A percentile compares a stretch with the other conserved stretches of the same genome.
Conservation (phyloP, 2,329 filamentous ascomycete genomes). For the Hirsutella rhossiliensis region DNA sequence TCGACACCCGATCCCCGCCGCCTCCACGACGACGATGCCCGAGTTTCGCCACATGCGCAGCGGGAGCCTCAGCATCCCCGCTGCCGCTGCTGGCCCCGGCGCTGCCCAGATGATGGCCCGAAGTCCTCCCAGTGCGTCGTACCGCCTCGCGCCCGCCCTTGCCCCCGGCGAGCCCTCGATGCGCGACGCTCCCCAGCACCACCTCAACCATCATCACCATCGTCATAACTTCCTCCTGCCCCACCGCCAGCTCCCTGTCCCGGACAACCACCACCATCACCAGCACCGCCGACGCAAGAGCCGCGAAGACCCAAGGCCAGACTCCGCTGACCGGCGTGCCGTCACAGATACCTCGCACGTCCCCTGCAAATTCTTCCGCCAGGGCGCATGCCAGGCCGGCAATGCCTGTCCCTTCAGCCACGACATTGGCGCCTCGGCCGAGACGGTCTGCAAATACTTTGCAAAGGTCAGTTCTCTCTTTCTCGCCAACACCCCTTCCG, state of each 20-base stretch:
- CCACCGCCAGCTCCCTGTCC: background rate
- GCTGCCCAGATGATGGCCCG: slow-evolving; percentile 27
- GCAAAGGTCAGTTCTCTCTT: slow-evolving; percentile 58
- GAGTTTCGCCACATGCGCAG: slow-evolving; percentile 46
- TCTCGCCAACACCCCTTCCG: background rate
- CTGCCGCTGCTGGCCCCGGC: slow-evolving; percentile 13
- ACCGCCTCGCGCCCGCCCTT: background rate
- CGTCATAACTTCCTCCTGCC: background rate
- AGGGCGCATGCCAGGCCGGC: slow-evolving; percentile 91
- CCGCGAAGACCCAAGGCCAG: background rate
- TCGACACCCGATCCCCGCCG: slow-evolving; percentile 5
- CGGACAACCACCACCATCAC: background rate
- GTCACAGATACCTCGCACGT: slow-evolving; percentile 82
- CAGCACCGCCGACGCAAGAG: background rate
- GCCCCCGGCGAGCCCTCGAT: background rate
- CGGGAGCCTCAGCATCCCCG: slow-evolving; percentile 42
- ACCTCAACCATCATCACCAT: background rate
- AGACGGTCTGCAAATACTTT: slow-evolving; percentile 97
- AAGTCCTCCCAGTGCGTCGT: slow-evolving; percentile 48
- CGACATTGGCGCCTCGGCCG: slow-evolving; percentile 71
- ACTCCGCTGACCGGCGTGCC: background rate
- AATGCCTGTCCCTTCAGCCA: slow-evolving; percentile 94
- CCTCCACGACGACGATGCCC: slow-evolving; percentile 23
- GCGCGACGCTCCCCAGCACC: background rate
- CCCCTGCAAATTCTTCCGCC: slow-evolving; percentile 98